Percentiles rank a stretch among this genome's conserved stretches.
Evolutionary conservation across 1,139 yeast genomes (phyloP).

Genomic region (Geotrichum europaeum): DNA sequence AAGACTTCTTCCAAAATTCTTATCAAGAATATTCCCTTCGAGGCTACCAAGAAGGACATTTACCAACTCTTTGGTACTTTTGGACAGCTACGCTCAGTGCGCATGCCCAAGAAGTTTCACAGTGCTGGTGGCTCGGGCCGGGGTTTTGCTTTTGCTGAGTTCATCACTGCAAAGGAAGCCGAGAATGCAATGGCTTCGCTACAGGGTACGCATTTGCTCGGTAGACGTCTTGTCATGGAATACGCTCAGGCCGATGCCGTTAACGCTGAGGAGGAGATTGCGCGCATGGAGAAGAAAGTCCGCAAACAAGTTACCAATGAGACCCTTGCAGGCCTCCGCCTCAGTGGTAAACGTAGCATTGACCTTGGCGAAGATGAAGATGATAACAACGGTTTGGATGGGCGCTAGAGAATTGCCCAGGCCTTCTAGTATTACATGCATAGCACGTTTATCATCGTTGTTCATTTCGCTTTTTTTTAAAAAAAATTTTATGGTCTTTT

Average conservation of each 20-base stretch:
- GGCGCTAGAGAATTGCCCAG: neutral
- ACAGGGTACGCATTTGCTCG: slow-evolving; percentile 93
- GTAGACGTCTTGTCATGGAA: slow-evolving; percentile 93
- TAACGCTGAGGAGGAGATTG: slow-evolving; percentile 85
- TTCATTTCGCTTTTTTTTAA: neutral
- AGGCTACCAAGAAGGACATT: slow-evolving; percentile 86
- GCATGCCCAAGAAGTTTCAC: slow-evolving; percentile 95
- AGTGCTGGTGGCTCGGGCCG: slow-evolving; percentile 59
- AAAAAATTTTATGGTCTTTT: neutral
- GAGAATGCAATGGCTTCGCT: slow-evolving; percentile 92
- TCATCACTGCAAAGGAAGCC: slow-evolving; percentile 81
- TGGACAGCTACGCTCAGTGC: slow-evolving; percentile 89
- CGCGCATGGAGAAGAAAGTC: slow-evolving; percentile 81
- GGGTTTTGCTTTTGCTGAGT: slow-evolving; percentile 97
- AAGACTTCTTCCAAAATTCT: slow-evolving; percentile 65
- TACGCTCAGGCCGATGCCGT: slow-evolving; percentile 78
- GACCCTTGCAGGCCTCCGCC: slow-evolving; percentile 60
- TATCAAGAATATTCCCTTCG: slow-evolving; percentile 95
- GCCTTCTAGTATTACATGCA: neutral
- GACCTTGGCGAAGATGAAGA: slow-evolving; percentile 56
- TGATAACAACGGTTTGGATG: slow-evolving; percentile 18
- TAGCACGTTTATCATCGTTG: neutral
- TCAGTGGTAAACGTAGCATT: slow-evolving; percentile 67
- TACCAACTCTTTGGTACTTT: slow-evolving; percentile 86
- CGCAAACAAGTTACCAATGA: slow-evolving; percentile 72